phyloP scores from a whole-genome alignment of 2,329 filamentous ascomycete genomes.

The Trichoderma simmonsii region DNA sequence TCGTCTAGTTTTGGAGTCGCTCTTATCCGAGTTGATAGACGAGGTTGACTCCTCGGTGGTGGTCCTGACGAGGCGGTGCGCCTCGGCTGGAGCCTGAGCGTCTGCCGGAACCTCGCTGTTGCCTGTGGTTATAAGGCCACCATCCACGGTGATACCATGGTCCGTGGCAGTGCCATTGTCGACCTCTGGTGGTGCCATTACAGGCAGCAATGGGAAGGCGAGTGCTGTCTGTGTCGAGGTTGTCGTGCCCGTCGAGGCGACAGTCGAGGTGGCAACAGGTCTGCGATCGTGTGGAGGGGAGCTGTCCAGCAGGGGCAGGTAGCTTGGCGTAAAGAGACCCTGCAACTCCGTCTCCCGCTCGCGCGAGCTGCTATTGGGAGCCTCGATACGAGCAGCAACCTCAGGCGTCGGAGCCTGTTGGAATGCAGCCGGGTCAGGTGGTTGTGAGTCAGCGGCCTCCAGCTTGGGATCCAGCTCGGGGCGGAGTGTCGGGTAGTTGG shows the following conservation, averaged over 20 bases:
- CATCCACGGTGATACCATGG: constrained; percentile 26
- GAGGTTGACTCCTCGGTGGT: constrained; percentile 48
- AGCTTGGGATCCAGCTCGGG: constrained; percentile 38
- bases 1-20: constrained; percentile 47
- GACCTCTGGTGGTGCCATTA: constrained; percentile 22
- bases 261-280: not conserved
- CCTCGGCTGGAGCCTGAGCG: constrained; percentile 29
- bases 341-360: constrained; percentile 56
- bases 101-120: not conserved
- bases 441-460: constrained; percentile 36
- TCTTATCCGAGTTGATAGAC: constrained; percentile 52
- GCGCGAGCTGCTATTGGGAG: constrained; percentile 41
- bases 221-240: constrained; percentile 5
- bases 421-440: constrained; percentile 29
- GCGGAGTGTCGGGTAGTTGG: constrained; percentile 46
- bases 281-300: constrained; percentile 25
- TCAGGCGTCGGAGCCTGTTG: constrained; percentile 31
- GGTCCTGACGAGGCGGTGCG: constrained; percentile 33
- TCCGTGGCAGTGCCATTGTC: constrained; percentile 20
- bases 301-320: constrained; percentile 59
- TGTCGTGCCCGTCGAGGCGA: not conserved
- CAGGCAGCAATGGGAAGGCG: constrained; percentile 27
- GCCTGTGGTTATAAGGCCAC: constrained; percentile 19
- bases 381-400: constrained; percentile 23
- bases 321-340: constrained; percentile 61